A percentile compares a stretch with the other conserved stretches of the same genome.
Conservation (phyloP, 2,329 filamentous ascomycete genomes). For the Fusarium poae region DNA sequence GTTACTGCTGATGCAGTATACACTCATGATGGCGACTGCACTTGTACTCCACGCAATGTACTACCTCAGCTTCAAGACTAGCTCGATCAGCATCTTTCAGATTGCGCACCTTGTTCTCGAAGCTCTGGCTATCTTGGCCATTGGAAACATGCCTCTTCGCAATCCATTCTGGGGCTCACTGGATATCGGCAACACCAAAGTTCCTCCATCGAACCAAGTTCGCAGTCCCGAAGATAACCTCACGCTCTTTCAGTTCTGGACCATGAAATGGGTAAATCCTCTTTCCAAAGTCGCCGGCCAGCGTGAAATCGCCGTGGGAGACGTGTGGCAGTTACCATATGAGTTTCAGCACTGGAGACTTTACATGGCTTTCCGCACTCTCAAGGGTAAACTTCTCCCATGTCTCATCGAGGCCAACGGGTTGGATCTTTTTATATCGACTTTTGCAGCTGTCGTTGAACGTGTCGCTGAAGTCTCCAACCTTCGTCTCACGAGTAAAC, state of each 20-base stretch:
- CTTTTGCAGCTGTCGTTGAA: conserved; percentile 70
- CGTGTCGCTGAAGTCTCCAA: conserved; percentile 56
- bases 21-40: conserved; percentile 52
- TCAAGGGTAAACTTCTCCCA: conserved; percentile 78
- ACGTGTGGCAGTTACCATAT: conserved; percentile 84
- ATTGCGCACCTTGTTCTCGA: conserved; percentile 43
- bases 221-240: conserved; percentile 84
- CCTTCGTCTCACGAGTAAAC: conserved; percentile 55
- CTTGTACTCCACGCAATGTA: conserved; percentile 50
- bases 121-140: conserved; percentile 48
- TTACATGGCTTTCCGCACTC: conserved; percentile 78
- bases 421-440: conserved; percentile 79
- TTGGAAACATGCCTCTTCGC: conserved; percentile 56
- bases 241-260: conserved; percentile 85
- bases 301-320: conserved; percentile 78
- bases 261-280: conserved; percentile 84
- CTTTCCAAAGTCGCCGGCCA: conserved; percentile 74
- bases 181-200: conserved; percentile 50
- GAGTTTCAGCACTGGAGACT: conserved; percentile 85
- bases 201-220: conserved; percentile 55
- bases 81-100: conserved; percentile 42
- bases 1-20: conserved; percentile 56
- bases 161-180: conserved; percentile 52
- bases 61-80: conserved; percentile 47
- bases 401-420: conserved; percentile 82